Evolutionary conservation across 768 basidiomycete genomes (phyloP), one percentile per base, ranked within the genome.

Genomic region (Asterophora lycoperdoides): DNA sequence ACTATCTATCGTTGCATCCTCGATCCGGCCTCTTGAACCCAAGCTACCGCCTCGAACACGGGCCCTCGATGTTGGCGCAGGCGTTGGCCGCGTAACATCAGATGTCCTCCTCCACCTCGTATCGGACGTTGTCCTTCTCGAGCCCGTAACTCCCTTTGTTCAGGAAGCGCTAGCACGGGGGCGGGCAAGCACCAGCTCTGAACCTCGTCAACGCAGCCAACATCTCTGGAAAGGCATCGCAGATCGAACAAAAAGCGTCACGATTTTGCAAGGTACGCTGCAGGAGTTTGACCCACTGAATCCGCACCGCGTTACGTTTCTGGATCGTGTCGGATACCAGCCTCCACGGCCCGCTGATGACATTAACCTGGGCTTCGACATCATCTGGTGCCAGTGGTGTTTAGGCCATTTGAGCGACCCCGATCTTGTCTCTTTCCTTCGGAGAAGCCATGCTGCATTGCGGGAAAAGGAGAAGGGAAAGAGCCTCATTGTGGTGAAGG

Each of bases 361-460:
- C 43, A 78, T 79, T 29, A 62, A 71, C n/a, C 68, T 73, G 37
- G 79, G 79, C 1, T 97, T 93, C 67, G 95, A 99, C 66, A 79
- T 93, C 45, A 78, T 95, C 49, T 93, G 91, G 94, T 91, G 90
- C 59, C 95, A 99, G 65, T 98, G 95, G 95, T 95, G 94, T 70
- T 76, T 97, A 13, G 89, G 91, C 2, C 89, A 94, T 70, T 74
- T 96, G 49, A 79, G 74, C 46, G 83, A 94, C 62, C 60, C 63
- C 7, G 89, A 95, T 62, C 78, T 97, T 18, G 76, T 91, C 20
- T 64, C 69, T 2, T 97, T 97, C 69, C 75, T 97, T 55, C 70
- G 74, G 56, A 73, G 83, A 40, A 76, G 84, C 52, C 73, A 75
- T 40, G 68, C 66, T 2, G 81, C 91, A 0, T 63, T 97, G 49